phyloP scores from a whole-genome alignment of 2,329 filamentous ascomycete species.

The Epichloe aotearoae region DNA sequence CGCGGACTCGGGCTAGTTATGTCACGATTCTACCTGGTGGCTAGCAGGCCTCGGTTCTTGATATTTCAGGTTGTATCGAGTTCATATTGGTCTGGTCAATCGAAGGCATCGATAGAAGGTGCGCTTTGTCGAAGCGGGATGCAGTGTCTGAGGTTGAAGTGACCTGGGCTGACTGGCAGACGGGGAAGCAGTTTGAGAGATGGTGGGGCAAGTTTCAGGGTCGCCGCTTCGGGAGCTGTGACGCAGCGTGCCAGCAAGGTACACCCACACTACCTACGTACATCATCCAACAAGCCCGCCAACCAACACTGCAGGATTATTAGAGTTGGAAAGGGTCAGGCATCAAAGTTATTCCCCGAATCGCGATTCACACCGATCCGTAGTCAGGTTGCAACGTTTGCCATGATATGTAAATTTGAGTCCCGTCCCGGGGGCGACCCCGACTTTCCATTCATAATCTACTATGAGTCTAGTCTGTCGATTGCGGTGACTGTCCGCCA shows the following conservation, averaged over 20 bases:
- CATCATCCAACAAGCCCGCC: too few species aligned
- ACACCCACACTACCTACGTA: too few species aligned
- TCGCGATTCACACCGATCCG: too few species aligned
- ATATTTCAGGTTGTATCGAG: neutral
- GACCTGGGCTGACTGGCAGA: neutral
- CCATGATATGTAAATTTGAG: neutral
- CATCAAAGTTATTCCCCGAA: too few species aligned
- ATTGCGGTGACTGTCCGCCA: conserved; percentile 18
- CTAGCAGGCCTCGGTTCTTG: neutral
- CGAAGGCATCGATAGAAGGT: neutral
- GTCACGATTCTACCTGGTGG: neutral
- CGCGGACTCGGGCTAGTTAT: neutral
- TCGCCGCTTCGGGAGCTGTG: neutral
- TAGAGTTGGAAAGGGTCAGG: too few species aligned
- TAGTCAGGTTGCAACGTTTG: neutral
- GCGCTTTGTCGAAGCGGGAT: neutral
- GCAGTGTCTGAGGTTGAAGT: neutral
- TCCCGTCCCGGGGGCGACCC: neutral
- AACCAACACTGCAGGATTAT: too few species aligned
- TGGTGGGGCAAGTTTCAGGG: conserved; percentile 1
- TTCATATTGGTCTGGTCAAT: conserved; percentile 1
- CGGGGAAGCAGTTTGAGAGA: neutral
- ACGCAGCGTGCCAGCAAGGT: neutral
- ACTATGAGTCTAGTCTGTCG: conserved; percentile 7
- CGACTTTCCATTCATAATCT: neutral